phyloP scores from a whole-genome alignment of 768 basidiomycete genomes.

The Kwoniella sp. region DNA sequence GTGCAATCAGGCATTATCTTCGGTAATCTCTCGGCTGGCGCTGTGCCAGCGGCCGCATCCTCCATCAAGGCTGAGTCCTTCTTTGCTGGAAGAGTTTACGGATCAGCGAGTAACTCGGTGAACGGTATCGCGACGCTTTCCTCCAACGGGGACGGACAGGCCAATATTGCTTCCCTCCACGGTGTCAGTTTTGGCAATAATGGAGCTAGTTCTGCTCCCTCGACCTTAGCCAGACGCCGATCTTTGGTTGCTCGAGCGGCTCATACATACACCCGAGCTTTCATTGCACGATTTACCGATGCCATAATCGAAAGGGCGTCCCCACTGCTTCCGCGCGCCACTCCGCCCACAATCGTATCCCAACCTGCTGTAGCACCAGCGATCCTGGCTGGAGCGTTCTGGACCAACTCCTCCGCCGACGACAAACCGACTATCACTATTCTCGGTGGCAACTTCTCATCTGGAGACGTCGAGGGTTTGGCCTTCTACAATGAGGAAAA shows the following conservation, averaged over 20 bases:
- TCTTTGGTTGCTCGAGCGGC: background rate
- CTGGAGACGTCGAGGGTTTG: constrained; percentile 56
- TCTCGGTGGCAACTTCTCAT: constrained; percentile 83
- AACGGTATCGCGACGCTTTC: constrained; percentile 73
- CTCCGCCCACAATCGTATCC: constrained; percentile 61
- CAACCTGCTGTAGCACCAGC: constrained; percentile 67
- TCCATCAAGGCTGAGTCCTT: constrained; percentile 61
- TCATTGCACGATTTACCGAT: constrained; percentile 48
- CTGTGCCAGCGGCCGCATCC: constrained; percentile 20
- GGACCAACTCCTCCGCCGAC: constrained; percentile 65
- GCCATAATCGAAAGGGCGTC: constrained; percentile 13
- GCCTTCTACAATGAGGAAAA: constrained; percentile 64
- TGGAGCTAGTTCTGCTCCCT: constrained; percentile 45
- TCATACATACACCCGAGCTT: constrained; percentile 19
- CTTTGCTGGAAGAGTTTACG: constrained; percentile 39
- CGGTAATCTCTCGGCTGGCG: constrained; percentile 45
- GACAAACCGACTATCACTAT: constrained; percentile 61
- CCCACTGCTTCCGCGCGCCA: constrained; percentile 51
- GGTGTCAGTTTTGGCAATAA: constrained; percentile 63
- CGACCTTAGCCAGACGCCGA: constrained; percentile 34
- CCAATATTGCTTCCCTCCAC: constrained; percentile 58
- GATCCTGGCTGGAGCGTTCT: constrained; percentile 80
- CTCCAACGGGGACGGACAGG: constrained; percentile 56
- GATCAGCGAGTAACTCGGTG: constrained; percentile 59
- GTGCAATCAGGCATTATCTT: constrained; percentile 63